Percentiles rank a stretch among this genome's conserved stretches.
Evolutionary conservation across 2,329 filamentous ascomycete genomes (phyloP).

Genomic region (Knufia petricola): DNA sequence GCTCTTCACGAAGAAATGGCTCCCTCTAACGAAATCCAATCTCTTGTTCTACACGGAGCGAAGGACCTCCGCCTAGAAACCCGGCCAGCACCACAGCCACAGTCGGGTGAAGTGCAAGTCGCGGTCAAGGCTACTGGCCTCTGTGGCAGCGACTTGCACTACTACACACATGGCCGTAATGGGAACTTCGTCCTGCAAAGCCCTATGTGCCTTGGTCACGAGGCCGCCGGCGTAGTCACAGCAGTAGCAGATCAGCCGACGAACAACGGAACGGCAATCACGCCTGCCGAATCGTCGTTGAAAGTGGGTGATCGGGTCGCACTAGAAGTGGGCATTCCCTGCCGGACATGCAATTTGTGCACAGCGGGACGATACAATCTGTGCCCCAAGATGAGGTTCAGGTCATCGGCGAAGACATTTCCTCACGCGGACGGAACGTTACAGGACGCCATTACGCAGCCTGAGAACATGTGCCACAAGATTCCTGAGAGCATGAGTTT

Average conservation of each 20-base stretch:
- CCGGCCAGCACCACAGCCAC: conserved; percentile 39
- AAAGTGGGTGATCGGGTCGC: conserved; percentile 72
- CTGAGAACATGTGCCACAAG: conserved; percentile 50
- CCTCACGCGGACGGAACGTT: conserved; percentile 57
- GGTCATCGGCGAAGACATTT: conserved; percentile 50
- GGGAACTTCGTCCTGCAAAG: conserved; percentile 74
- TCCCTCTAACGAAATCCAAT: conserved; percentile 20
- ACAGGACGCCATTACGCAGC: conserved; percentile 53
- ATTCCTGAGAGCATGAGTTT: conserved; percentile 45
- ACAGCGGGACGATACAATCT: conserved; percentile 52
- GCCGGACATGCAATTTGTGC: conserved; percentile 52
- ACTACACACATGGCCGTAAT: conserved; percentile 79
- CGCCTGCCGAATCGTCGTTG: conserved; percentile 7
- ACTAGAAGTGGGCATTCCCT: conserved; percentile 85
- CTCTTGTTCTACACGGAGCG: conserved; percentile 50
- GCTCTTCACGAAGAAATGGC: too few relatives aligned
- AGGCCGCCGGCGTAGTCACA: conserved; percentile 70
- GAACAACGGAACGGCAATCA: conserved; percentile 15
- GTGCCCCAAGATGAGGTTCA: conserved; percentile 49
- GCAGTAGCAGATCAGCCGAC: conserved; percentile 50
- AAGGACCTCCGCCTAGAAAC: conserved; percentile 52
- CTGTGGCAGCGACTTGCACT: conserved; percentile 67
- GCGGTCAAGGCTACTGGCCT: conserved; percentile 57
- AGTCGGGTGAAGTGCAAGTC: conserved; percentile 51
- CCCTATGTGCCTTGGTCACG: conserved; percentile 71